A percentile compares a stretch with the other conserved stretches of the same genome.
These are phyloP conservation scores for Hordeum vulgare DNA, from an alignment of 176 grass and related monocot genomes.

Conservation along the genomic window MorexV3_pseudomolecules_assembly NC_058522.1:555658117-555658616, in stretches of 20 bases:
- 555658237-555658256: not conserved
- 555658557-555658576: not conserved
- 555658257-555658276: not conserved
- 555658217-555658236: not conserved
- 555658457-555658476: not conserved
- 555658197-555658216: too few relatives aligned
- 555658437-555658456: conserved; percentile 77
- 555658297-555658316: conserved; percentile 37
- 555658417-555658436: conserved; percentile 84
- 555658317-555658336: not conserved
- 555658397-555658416: conserved; percentile 78
- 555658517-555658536: not conserved
- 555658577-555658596: not conserved
- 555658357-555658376: conserved; percentile 58
- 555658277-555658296: not conserved
- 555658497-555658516: not conserved
- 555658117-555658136: not conserved
- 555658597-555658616: not conserved
- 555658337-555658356: not conserved
- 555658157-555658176: too few relatives aligned
- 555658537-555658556: not conserved
- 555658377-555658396: conserved; percentile 77
- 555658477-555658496: not conserved
- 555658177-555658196: too few relatives aligned
- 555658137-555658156: not conserved